These are phyloP conservation scores for Kappamyces sp. DNA, from an alignment of 192 early-diverging fungal species.

Conservation along the genomic window DNA sequence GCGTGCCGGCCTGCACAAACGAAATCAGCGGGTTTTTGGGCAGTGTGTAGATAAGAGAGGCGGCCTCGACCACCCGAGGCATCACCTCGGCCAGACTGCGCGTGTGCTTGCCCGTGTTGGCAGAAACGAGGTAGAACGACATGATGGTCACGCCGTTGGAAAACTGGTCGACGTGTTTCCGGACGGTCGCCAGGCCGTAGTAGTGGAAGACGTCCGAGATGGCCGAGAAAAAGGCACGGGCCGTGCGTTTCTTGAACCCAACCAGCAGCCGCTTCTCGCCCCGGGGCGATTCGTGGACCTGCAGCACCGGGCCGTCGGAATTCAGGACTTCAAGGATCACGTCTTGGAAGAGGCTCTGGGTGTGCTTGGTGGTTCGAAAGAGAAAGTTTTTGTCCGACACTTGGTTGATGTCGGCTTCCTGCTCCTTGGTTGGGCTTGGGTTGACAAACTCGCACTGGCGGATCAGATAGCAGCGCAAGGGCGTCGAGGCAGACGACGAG, in stretches of 20 bases:
- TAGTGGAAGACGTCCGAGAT: slow-evolving; percentile 98
- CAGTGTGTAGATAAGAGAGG: slow-evolving; percentile 91
- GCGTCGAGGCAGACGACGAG: slow-evolving; percentile 73
- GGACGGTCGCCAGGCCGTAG: slow-evolving; percentile 90
- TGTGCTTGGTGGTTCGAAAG: slow-evolving; percentile 89
- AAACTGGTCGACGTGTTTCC: slow-evolving; percentile 99
- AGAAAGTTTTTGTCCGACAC: slow-evolving; percentile 90
- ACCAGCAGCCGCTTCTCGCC: slow-evolving; percentile 90
- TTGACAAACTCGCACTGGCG: slow-evolving; percentile 88
- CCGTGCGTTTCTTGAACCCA: slow-evolving; percentile 72
- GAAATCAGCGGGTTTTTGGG: slow-evolving; percentile 90
- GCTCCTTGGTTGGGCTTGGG: slow-evolving; percentile 61
- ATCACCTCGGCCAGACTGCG: slow-evolving; percentile 42
- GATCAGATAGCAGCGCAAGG: slow-evolving; percentile 94
- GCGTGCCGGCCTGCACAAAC: slow-evolving; percentile 87
- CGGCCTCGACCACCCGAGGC: slow-evolving; percentile 93
- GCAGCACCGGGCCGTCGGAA: slow-evolving; percentile 90
- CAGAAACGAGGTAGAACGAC: slow-evolving; percentile 82
- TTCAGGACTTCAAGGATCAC: slow-evolving; percentile 80
- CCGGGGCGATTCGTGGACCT: slow-evolving; percentile 82
- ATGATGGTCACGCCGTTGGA: slow-evolving; percentile 96
- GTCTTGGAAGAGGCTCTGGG: slow-evolving; percentile 78
- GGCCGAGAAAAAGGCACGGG: slow-evolving; percentile 90
- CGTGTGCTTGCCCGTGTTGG: slow-evolving; percentile 50
- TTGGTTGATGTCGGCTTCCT: slow-evolving; percentile 70